Conservation (phyloP, 2,329 filamentous ascomycete genomes). For the Falciphora oryzae region DNA sequence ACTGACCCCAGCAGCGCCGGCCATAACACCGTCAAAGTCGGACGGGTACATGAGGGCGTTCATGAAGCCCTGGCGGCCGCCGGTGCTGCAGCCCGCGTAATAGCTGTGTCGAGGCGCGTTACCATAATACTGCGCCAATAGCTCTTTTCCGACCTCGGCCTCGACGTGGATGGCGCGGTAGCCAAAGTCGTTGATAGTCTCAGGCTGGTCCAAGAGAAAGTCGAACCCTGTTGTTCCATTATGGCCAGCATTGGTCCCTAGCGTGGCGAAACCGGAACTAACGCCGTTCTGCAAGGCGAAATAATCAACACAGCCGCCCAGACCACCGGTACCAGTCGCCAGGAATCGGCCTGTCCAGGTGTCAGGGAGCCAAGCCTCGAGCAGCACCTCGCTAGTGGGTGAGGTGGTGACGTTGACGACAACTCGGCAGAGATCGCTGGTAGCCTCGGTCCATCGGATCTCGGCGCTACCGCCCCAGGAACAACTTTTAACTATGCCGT, state of each 20-base stretch:
- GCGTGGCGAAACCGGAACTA: slow-evolving; percentile 37
- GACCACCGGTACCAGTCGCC: slow-evolving; percentile 42
- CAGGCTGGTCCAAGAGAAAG: slow-evolving; percentile 34
- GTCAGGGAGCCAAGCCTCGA: slow-evolving; percentile 43
- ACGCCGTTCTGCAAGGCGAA: slow-evolving; percentile 39
- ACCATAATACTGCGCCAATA: slow-evolving; percentile 43
- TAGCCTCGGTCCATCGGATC: background rate
- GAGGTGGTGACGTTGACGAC: slow-evolving; percentile 23
- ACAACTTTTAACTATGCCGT: background rate
- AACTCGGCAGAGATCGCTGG: slow-evolving; percentile 22
- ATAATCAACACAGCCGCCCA: slow-evolving; percentile 43
- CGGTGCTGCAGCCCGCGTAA: slow-evolving; percentile 53
- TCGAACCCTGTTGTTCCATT: slow-evolving; percentile 32
- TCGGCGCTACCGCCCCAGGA: too few relatives aligned
- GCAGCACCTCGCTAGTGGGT: slow-evolving; percentile 34
- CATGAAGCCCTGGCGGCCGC: slow-evolving; percentile 53
- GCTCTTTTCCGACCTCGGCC: slow-evolving; percentile 39
- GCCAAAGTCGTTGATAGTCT: slow-evolving; percentile 30
- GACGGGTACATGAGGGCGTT: slow-evolving; percentile 47
- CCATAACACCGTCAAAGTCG: slow-evolving; percentile 36
- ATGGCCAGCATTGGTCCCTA: slow-evolving; percentile 46
- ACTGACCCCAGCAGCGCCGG: slow-evolving; percentile 37
- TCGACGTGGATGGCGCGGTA: slow-evolving; percentile 36
- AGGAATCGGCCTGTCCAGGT: slow-evolving; percentile 40
- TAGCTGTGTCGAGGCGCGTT: slow-evolving; percentile 37